These are phyloP conservation scores for Wickerhamiella parazyma DNA, from an alignment of 805 yeast genomes.

Conservation along the genomic window DNA sequence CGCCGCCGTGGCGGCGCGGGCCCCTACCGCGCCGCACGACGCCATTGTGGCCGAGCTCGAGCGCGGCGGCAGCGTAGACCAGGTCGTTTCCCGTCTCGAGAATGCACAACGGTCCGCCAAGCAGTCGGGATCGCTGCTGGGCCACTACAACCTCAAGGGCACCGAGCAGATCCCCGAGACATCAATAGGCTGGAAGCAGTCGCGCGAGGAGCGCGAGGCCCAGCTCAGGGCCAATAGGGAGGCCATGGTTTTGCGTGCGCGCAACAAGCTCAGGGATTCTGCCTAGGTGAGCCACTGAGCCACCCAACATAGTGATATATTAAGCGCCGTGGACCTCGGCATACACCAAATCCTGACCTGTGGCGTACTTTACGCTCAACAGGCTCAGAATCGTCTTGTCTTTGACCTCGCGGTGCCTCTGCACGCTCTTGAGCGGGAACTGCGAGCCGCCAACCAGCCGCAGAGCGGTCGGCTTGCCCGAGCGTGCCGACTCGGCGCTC, in stretches of 20 bases:
- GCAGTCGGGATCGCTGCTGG: slow-evolving; percentile 5
- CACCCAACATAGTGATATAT: no score
- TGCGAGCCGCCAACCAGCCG: no score
- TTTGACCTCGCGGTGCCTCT: no score
- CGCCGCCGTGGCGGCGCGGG: slow-evolving; percentile 70
- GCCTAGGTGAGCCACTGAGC: no score
- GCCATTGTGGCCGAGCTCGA: slow-evolving; percentile 66
- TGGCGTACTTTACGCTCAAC: no score
- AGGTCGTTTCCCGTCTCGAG: slow-evolving; percentile 48
- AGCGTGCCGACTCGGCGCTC: background rate
- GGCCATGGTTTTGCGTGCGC: slow-evolving; percentile 48
- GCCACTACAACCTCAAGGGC: slow-evolving; percentile 3
- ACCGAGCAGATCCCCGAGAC: slow-evolving; percentile 11
- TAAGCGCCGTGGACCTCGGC: no score
- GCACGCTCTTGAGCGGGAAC: no score
- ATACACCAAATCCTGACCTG: no score
- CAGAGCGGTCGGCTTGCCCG: no score
- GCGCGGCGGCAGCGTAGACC: slow-evolving; percentile 55
- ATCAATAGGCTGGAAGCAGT: slow-evolving; percentile 29
- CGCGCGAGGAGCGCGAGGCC: slow-evolving; percentile 32
- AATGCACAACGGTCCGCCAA: background rate
- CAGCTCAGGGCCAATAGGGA: slow-evolving; percentile 37
- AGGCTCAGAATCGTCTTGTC: no score
- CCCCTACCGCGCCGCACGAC: slow-evolving; percentile 53
- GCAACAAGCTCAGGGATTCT: slow-evolving; percentile 34